A percentile compares a stretch with the other conserved stretches of the same genome.
phyloP scores from a whole-genome alignment of 345 rosid species.

The Syzygium oleosum region DNA sequence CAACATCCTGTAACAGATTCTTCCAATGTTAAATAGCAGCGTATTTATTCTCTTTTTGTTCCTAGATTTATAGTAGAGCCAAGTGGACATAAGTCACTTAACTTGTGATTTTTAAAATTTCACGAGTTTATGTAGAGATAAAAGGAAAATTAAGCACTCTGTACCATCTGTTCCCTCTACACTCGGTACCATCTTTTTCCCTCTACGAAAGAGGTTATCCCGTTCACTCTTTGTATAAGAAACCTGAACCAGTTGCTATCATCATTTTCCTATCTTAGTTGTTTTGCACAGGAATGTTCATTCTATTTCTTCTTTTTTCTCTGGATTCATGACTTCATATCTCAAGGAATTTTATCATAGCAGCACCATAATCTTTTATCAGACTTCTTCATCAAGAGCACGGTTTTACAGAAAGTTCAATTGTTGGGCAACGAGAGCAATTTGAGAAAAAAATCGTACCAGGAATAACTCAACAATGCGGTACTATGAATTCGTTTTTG shows the following conservation, averaged over 20 bases:
- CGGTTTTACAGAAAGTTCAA: not conserved
- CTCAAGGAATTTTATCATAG: too few relatives aligned
- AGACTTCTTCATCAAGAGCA: too few relatives aligned
- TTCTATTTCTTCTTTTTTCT: too few relatives aligned
- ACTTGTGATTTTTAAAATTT: not conserved
- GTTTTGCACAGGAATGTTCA: too few relatives aligned
- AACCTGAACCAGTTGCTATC: not conserved
- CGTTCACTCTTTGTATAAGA: not conserved
- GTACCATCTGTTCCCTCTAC: not conserved
- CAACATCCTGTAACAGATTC: constrained; percentile 25
- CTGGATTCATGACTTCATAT: too few relatives aligned
- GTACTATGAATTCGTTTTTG: too few relatives aligned
- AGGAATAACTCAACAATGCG: too few relatives aligned
- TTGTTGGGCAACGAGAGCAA: not conserved
- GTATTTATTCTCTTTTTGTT: not conserved
- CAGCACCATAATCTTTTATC: constrained; percentile 26
- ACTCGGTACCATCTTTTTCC: too few relatives aligned
- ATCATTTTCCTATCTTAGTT: not conserved
- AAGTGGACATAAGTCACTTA: not conserved
- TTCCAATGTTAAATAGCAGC: constrained; percentile 29
- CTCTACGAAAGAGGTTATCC: not conserved
- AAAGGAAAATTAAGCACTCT: not conserved
- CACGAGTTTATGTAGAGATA: not conserved
- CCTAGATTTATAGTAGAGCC: not conserved
- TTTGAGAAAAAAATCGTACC: too few relatives aligned